Percentiles rank a stretch among this genome's conserved stretches.
Conservation (phyloP, 139 green algal species). For the Micractinium sp. region DNA sequence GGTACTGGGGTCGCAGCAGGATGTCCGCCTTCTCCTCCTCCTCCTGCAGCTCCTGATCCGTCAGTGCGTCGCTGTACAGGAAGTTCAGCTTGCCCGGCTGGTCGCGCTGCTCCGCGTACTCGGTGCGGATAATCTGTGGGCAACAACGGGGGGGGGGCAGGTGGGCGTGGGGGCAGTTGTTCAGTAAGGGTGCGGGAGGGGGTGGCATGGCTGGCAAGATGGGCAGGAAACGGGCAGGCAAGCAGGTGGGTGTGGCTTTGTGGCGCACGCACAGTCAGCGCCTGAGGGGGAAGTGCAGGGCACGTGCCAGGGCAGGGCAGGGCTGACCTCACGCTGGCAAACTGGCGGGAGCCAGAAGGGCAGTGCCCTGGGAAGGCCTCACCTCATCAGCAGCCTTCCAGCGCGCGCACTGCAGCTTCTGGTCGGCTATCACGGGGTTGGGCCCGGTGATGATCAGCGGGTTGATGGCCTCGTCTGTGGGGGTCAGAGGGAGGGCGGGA, state of each 20-base stretch:
- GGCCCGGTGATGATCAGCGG: slow-evolving; percentile 66
- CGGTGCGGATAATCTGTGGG: background rate
- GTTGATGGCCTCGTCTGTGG: slow-evolving; percentile 69
- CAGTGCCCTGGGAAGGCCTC: background rate
- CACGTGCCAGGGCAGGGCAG: no score
- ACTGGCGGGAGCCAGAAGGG: no score
- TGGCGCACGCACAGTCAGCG: no score
- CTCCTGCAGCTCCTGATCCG: background rate
- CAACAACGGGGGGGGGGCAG: background rate
- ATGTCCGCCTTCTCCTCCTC: slow-evolving; percentile 35
- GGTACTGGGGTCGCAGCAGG: slow-evolving; percentile 36
- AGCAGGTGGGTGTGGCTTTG: no score
- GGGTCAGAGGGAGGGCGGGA: background rate
- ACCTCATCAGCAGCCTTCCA: background rate
- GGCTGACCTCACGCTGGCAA: no score
- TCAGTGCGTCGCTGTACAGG: background rate
- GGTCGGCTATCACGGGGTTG: background rate
- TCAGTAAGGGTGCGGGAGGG: no score
- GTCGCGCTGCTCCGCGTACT: no score
- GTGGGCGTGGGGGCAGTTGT: no score
- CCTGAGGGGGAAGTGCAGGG: no score
- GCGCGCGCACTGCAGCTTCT: background rate
- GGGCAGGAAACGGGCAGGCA: no score
- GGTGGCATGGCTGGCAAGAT: background rate
- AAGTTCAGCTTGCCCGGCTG: background rate